Evolutionary conservation across 177 flowering plant species (phyloP).

Genomic region (Telopea speciosissima): DNA sequence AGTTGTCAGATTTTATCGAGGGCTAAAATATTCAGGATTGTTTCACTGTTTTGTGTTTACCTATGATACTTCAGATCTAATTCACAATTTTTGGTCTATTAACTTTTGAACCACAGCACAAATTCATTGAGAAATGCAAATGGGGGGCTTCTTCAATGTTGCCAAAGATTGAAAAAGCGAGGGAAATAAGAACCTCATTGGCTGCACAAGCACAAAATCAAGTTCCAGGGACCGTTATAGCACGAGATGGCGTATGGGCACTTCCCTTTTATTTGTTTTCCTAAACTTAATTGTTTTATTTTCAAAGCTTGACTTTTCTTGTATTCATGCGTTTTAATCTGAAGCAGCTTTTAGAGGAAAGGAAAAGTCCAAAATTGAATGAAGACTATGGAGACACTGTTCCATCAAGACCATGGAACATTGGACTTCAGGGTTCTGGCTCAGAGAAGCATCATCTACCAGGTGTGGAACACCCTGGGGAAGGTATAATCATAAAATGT

Average conservation of each 20-base stretch:
- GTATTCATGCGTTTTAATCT: neutral
- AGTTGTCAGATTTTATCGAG: neutral
- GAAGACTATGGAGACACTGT: constrained; percentile 82
- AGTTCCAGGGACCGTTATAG: constrained; percentile 24
- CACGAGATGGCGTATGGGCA: constrained; percentile 42
- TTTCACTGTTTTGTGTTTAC: neutral
- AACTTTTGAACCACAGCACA: constrained; percentile 47
- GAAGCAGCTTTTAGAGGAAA: constrained; percentile 35
- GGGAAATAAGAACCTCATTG: constrained; percentile 58
- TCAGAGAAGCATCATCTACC: constrained; percentile 18
- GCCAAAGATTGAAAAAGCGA: constrained; percentile 84
- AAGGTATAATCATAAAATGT: constrained; percentile 30
- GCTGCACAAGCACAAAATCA: constrained; percentile 48
- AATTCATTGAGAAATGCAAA: constrained; percentile 90
- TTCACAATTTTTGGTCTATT: neutral
- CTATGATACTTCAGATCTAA: neutral
- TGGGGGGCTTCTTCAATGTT: constrained; percentile 73
- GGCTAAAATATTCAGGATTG: neutral
- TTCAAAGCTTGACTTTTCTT: neutral
- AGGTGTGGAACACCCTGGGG: constrained; percentile 24
- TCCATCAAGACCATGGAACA: constrained; percentile 56
- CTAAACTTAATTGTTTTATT: neutral
- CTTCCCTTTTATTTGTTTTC: constrained; percentile 7
- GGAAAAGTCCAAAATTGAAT: constrained; percentile 31
- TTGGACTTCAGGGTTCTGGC: constrained; percentile 20